Percentiles rank a stretch among this genome's conserved stretches.
These are phyloP conservation scores for Reutealis trisperma DNA, from an alignment of 345 rosid genomes.

Conservation along the genomic window DNA sequence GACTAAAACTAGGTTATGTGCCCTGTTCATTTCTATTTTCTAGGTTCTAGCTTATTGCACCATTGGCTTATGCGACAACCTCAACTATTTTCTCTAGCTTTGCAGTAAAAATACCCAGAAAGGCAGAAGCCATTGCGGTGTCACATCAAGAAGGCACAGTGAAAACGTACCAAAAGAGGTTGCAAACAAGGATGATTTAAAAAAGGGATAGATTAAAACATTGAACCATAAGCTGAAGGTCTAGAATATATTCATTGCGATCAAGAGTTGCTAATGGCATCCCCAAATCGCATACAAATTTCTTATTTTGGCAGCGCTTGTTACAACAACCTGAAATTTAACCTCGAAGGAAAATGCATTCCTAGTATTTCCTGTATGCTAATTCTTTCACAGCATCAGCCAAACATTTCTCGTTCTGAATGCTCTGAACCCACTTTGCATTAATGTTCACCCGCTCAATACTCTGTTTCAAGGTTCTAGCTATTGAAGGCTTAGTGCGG, in stretches of 20 bases:
- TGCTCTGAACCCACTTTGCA: constrained; percentile 75
- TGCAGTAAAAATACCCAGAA: too few relatives aligned
- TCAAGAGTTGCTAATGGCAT: background rate
- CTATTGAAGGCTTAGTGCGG: constrained; percentile 55
- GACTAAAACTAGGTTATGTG: too few relatives aligned
- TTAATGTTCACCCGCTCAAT: constrained; percentile 69
- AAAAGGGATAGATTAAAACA: background rate
- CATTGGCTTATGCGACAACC: too few relatives aligned
- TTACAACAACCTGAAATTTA: background rate
- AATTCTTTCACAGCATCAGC: constrained; percentile 50
- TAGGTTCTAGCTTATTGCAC: too few relatives aligned
- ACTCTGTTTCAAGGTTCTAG: constrained; percentile 95
- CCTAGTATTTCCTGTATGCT: constrained; percentile 41
- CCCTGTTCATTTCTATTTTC: too few relatives aligned
- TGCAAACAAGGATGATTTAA: background rate
- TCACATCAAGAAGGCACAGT: too few relatives aligned
- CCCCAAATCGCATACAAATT: background rate
- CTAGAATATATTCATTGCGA: background rate
- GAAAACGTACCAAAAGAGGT: too few relatives aligned
- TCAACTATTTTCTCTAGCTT: too few relatives aligned
- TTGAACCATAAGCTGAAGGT: background rate
- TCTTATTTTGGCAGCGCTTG: background rate
- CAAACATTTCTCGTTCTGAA: constrained; percentile 57
- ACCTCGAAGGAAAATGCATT: background rate
- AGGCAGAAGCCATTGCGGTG: too few relatives aligned